Base-by-base conservation (phyloP, 345 rosid species). In the Arabis alpina region DNA sequence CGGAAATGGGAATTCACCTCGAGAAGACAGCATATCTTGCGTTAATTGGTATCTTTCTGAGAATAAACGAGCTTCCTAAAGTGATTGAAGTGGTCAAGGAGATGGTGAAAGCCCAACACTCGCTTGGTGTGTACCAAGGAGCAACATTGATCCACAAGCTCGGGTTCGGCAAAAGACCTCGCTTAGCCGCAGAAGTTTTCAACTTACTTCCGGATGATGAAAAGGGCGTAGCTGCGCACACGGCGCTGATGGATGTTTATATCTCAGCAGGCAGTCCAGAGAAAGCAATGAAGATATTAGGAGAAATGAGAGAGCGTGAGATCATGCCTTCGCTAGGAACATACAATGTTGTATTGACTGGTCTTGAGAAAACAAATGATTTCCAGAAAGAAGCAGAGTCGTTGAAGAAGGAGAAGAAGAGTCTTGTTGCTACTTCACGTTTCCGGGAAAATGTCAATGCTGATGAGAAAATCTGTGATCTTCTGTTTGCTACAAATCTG, bases 151-250 rank as follows among this genome's bases (percentile, higher is more conserved):
- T 93, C 52, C 80, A 79, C 72, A 81, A 74, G 78, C 82, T 90
- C 43, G 98, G 98, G n/a, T 48, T 56, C 64, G 90, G 87, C 51
- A 88, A 90, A 80, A 86, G 90, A 72, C 93, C 96, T 2, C 76
- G 69, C 36, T 76, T 71, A 73, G 96, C 98, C 4, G 82, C 82
- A 62, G 81, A 80, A 54, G 75, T 87, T 62, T 93, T 93, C 45
- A 48, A 77, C 72, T 83, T 80, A 40, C 71, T 93, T 81, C 87
- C 92, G 0, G 81, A 70, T 48, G 82, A 87, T 67, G 82, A 82
- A 61, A 83, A 82, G 67, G 82, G 87, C 15, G 81, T 82, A 70
- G 85, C 96, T 56, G 80, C 90, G 36, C 88, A 84, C 64, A 88
- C 92, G 41, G 90, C 96, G 74, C 61, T 90, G 71, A 64, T 93